Evolutionary conservation across 2,329 filamentous ascomycete genomes (phyloP).

Genomic region (Botrytis aclada): DNA sequence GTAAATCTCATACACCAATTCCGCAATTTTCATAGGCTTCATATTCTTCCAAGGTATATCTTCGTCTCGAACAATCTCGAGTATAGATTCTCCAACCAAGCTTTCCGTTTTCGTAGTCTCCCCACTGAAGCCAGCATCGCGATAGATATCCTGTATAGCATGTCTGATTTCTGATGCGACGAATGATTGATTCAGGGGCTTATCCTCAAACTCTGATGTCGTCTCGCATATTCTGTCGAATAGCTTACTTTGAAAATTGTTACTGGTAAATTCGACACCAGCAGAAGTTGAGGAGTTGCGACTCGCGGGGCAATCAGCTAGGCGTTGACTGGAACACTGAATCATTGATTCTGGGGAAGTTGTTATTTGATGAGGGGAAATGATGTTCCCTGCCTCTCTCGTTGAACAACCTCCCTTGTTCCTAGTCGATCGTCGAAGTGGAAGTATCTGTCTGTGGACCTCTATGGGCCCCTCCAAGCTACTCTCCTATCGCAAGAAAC

Average conservation of each 20-base stretch:
- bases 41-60: not conserved
- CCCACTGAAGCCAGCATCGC: not conserved
- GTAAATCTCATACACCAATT: not conserved
- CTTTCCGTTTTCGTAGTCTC: not conserved
- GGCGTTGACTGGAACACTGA: not conserved
- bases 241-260: not conserved
- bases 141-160: not conserved
- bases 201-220: not conserved
- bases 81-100: not conserved
- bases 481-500: not conserved
- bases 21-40: not conserved
- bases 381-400: not conserved
- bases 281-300: not conserved
- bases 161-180: not conserved
- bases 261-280: not conserved
- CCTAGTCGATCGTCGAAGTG: not conserved
- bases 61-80: not conserved
- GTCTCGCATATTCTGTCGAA: not conserved
- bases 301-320: not conserved
- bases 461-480: not conserved
- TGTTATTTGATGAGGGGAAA: not conserved
- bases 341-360: too few relatives aligned
- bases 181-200: not conserved
- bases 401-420: not conserved
- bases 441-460: not conserved